Evolutionary conservation across 257 asterid genomes (phyloP), one percentile per base, ranked within the genome.

Genomic region (Solanum lycopersicoides): DNA sequence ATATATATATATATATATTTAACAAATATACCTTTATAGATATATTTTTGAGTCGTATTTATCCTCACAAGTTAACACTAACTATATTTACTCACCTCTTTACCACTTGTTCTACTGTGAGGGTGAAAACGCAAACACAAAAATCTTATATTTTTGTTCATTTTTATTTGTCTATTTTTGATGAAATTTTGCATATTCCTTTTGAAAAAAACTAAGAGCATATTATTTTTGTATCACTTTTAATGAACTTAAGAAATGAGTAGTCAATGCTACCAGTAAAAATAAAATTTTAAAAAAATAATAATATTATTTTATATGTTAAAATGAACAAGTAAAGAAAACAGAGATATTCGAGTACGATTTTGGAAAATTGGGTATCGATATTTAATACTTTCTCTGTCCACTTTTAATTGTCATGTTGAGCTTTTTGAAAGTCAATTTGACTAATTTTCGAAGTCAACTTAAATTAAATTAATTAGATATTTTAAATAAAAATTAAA

Each of bases 351-450:
- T 3, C 3, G 0, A 53, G 63, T 53, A 53, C 5, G 11, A 21
- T 65, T 65, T 65, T n/a, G 72, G 2, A 12, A 65, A 65, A 11
- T n/a, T n/a, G 37, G 37, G 4, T 28, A 11, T 28, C 20, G 0
- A 28, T 68, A 3, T 7, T 14, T 69, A 30, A 50, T 66, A 25
- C 5, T 5, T 4, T 3, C 13, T 10, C 4, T 10, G 1, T 42
- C 11, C 47, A 42, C 4, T 42, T 42, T 3, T 42, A 42, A 42
- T 42, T 42, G 1, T 42, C 13, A 42, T 3, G 14, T 42, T 10
- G 1, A 0, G 4, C 1, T 10, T 42, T 42, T 42, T 0, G 0
- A 0, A 42, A 42, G 47, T 42, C 4, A 11, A 42, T 42, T 42
- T 42, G 2, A 10, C 4, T 42, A 42, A 42, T 42, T 42, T 42